Conservation (phyloP, 2,329 filamentous ascomycete species). For the Aspergillus viridinutans region DNA sequence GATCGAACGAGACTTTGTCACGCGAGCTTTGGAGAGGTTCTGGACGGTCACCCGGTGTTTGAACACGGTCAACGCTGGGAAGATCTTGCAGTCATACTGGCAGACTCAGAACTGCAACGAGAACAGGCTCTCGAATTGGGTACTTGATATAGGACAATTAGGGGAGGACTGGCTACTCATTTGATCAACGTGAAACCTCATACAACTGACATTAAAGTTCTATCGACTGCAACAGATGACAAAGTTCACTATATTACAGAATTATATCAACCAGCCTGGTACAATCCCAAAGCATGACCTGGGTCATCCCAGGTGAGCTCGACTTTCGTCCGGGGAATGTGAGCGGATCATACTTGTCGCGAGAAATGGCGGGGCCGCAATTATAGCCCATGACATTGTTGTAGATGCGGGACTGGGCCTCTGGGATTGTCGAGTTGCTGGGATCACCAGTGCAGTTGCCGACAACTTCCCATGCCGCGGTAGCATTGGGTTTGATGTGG, state of each 20-base stretch:
- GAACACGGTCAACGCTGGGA: constrained; percentile 30
- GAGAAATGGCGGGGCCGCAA: constrained; percentile 1
- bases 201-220: constrained; percentile 2
- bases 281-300: background rate
- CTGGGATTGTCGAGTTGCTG: background rate
- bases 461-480: constrained; percentile 2
- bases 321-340: constrained; percentile 4
- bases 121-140: constrained; percentile 17
- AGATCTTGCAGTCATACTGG: constrained; percentile 27
- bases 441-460: constrained; percentile 5
- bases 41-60: constrained; percentile 30
- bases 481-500: background rate
- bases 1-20: constrained; percentile 20
- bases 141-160: constrained; percentile 26
- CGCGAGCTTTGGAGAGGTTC: constrained; percentile 23
- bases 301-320: constrained; percentile 6
- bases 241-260: too few species aligned
- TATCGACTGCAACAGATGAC: too few species aligned
- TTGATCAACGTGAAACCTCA: constrained; percentile 16
- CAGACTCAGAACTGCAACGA: constrained; percentile 4
- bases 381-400: background rate
- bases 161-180: constrained; percentile 30
- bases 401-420: background rate
- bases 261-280: background rate
- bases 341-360: constrained; percentile 3